A percentile compares a stretch with the other conserved stretches of the same genome.
These are phyloP conservation scores for Balakata baccata DNA, from an alignment of 345 rosid species.

Conservation along the genomic window DNA sequence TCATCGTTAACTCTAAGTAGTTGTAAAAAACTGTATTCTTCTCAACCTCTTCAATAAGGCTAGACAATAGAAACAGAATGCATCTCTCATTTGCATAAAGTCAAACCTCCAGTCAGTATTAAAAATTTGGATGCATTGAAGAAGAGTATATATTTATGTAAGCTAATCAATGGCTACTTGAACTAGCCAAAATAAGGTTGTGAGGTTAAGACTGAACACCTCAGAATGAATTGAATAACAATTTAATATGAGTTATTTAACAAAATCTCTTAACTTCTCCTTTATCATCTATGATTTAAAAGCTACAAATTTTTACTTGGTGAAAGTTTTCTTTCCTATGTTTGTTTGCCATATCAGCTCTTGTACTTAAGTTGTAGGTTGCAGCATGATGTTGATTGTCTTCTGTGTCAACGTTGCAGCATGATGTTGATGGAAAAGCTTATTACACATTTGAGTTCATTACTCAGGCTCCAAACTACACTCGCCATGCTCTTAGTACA, in stretches of 20 bases:
- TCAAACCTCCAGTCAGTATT: background rate
- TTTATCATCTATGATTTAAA: background rate
- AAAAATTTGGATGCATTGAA: background rate
- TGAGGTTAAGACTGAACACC: too few species aligned
- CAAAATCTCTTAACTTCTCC: background rate
- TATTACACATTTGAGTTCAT: slow-evolving; percentile 82
- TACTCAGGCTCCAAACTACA: slow-evolving; percentile 78
- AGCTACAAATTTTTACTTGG: background rate
- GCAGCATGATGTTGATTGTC: slow-evolving; percentile 57
- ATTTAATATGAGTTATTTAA: background rate
- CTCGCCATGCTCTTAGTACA: slow-evolving; percentile 79
- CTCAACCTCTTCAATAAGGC: background rate
- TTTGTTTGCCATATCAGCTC: background rate
- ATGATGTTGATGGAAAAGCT: slow-evolving; percentile 67
- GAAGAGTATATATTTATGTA: background rate
- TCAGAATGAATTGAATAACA: too few species aligned
- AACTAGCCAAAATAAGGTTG: background rate
- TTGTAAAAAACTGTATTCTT: background rate
- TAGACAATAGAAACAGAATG: background rate
- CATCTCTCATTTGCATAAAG: background rate
- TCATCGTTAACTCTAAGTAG: background rate
- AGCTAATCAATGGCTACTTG: background rate
- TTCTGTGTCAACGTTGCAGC: slow-evolving; percentile 46
- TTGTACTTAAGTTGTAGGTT: background rate
- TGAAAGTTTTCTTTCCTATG: background rate